Evolutionary conservation across 2,329 filamentous ascomycete genomes (phyloP), one percentile per base, ranked within the genome.

Genomic region (Talaromyces sp.): DNA sequence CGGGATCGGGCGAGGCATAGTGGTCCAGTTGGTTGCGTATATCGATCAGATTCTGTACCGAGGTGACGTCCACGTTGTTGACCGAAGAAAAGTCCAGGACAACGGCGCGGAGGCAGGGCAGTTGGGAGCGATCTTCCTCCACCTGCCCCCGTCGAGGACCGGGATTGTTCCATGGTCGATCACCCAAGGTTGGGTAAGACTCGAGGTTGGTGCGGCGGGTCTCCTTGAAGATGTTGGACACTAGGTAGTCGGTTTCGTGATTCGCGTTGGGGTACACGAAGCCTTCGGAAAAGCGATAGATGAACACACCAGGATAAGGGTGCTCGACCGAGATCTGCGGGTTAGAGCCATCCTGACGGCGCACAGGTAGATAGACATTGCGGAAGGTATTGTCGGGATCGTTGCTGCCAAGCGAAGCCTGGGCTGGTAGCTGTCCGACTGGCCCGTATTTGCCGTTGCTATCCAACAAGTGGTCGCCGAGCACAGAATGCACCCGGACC

Each of bases 181-280:
- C 94, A 53, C 90, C 90, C 2, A 80, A 82, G 3, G 83, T 82
- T 4, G 80, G 76, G 69, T 87, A 96, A 1, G 83, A 79, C 61
- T 89, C 80, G 0, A 87, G 80, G 65, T 90, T 91, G 1, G 91
- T 96, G 34, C 91, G 88, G 42, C 89, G 87, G 2, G 93, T 96
- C 63, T 88, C 78, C 51, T 81, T 75, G 67, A 89, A 89, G 54
- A 96, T 86, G 67, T 87, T 85, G 2, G 83, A 77, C 2, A 87
- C 85, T 57, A 96, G 82, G 70, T 91, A 86, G 70, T 97, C 92
- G 61, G 96, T 85, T 66, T 96, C 92, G 73, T 91, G 88, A 70
- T 91, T 91, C 23, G 92, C 92, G 68, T 96, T 99, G 63, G 94
- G 92, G 70, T 98, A 99, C 77, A 95, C 96, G 82, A 96, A 96